Base-by-base conservation (phyloP, 805 yeast species). In the Debaryomyces hansenii region DNA sequence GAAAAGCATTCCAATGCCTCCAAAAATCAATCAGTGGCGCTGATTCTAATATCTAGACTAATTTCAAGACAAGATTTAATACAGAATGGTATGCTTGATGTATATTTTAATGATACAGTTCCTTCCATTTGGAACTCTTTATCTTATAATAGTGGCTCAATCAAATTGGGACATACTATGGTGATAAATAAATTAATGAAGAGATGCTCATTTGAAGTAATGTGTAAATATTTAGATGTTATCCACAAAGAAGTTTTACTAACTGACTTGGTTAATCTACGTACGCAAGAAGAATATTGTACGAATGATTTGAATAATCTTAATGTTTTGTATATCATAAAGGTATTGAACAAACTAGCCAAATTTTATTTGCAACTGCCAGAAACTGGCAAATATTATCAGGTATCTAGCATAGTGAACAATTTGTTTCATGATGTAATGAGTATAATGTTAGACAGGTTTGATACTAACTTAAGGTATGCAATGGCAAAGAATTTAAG, bases 401-500 rank as follows among this genome's bases (percentile, higher is more conserved):
- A 47, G 0, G 71, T 82, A 4, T 85, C 83, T 34, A 67, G 60
- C 4, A 74, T 83, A 2, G 56, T 87, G 2, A 72, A 75, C 31
- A 69, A 74, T 57, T 66, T 83, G 36, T 51, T 84, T 4, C 53
- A 63, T 3, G 66, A 72, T 35, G 63, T 70, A 4, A 53, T 68
- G 55, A 48, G 52, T 10, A 37, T 49, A 7, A 45, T 52, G 36
- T 51, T 82, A 45, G 68, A 69, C 39, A 65, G 62, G 1, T 54
- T 69, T 31, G 87, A 80, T 44, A 79, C 87, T 0, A 65, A 69
- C 2, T 75, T 85, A 2, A 66, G 97, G 44, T 84, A 83, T 51
- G 69, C 81, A 1, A 68, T 84, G 29, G 87, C 96, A 0, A 86
- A 85, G 58, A 81, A 84, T 20, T 61, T 86, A 21, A 79, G 86